phyloP scores from a whole-genome alignment of 768 basidiomycete genomes.

The Sporobolomyces phaffii region DNA sequence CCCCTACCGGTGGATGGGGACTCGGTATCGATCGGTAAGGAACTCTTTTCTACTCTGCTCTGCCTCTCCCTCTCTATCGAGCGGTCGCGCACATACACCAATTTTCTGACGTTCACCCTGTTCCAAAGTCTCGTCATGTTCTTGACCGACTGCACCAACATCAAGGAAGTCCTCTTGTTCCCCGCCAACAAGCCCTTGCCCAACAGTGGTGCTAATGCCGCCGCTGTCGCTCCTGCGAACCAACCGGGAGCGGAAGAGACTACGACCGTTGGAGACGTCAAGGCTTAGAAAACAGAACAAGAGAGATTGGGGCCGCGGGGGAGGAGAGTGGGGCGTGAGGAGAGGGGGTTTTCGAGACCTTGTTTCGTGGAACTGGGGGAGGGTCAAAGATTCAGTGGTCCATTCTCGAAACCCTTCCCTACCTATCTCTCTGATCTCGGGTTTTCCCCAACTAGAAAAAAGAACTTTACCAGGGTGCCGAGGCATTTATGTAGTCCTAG shows the following conservation, averaged over 20 bases:
- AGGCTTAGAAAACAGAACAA: constrained; percentile 8
- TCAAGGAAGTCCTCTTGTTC: constrained; percentile 44
- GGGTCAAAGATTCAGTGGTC: background rate
- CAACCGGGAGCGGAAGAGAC: background rate
- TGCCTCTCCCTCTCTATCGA: too few species aligned
- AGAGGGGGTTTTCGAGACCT: background rate
- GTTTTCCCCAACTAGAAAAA: too few species aligned
- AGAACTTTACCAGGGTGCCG: too few species aligned
- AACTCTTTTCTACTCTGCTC: background rate
- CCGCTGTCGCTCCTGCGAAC: background rate
- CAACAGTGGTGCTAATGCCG: constrained; percentile 7
- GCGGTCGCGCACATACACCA: too few species aligned
- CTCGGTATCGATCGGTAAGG: constrained; percentile 74
- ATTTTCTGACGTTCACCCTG: background rate
- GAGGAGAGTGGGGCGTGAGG: background rate
- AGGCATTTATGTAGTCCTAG: too few species aligned
- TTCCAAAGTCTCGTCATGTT: constrained; percentile 75
- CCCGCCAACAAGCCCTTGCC: constrained; percentile 41
- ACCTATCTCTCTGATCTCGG: too few species aligned
- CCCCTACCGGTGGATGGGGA: constrained; percentile 97
- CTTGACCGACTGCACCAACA: constrained; percentile 61
- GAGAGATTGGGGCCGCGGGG: too few species aligned
- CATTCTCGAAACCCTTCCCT: too few species aligned
- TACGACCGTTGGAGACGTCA: constrained; percentile 28
- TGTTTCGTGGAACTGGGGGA: background rate